Conservation (phyloP, 1,284 basidiomycete genomes). For the Apiotrichum mycotoxinovorans region DNA sequence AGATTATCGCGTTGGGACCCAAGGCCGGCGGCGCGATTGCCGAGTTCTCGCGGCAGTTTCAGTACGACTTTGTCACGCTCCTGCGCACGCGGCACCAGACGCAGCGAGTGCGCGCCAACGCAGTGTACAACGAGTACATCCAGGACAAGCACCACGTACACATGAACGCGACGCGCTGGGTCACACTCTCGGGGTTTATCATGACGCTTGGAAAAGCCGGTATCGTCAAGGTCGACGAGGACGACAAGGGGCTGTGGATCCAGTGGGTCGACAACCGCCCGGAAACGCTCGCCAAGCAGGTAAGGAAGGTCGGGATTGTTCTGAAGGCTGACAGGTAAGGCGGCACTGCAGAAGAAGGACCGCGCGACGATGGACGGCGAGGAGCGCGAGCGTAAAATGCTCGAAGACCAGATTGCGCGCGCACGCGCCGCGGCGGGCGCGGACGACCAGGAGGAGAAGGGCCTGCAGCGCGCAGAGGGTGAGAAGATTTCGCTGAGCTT, state of each 20-base stretch:
- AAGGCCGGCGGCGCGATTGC: conserved; percentile 85
- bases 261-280: conserved; percentile 96
- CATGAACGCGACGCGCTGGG: conserved; percentile 99
- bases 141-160: conserved; percentile 91
- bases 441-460: conserved; percentile 50
- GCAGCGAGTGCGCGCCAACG: conserved; percentile 88
- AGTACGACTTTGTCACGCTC: conserved; percentile 84
- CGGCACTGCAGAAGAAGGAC: conserved; percentile 87
- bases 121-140: conserved; percentile 97
- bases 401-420: conserved; percentile 90
- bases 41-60: conserved; percentile 84
- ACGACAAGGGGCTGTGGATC: conserved; percentile 95
- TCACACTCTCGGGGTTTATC: conserved; percentile 89
- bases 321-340: conserved; percentile 53
- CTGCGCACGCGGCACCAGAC: conserved; percentile 76
- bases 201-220: conserved; percentile 87
- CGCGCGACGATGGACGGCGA: conserved; percentile 88
- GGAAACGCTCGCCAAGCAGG: conserved; percentile 84
- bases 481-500: conserved; percentile 49
- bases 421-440: conserved; percentile 54
- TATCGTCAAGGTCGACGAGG: conserved; percentile 89
- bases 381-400: conserved; percentile 81
- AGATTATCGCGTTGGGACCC: conserved; percentile 94
- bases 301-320: conserved; percentile 46
- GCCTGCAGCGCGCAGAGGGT: conserved; percentile 65